These are phyloP conservation scores for Candolleomyces eurysporus DNA, from an alignment of 768 basidiomycete genomes.

Conservation along the genomic window DNA sequence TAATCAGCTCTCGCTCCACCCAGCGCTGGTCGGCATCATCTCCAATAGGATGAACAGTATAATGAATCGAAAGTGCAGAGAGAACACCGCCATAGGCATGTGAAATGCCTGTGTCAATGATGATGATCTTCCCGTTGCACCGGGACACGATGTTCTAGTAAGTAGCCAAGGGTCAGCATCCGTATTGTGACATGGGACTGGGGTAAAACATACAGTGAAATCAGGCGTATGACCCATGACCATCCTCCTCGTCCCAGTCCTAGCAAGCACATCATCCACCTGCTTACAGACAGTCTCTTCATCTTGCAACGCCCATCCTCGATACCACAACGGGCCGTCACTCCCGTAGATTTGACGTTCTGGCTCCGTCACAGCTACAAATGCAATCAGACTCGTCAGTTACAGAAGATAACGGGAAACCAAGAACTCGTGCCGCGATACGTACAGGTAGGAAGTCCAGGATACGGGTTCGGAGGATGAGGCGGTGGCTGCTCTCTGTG, in stretches of 20 bases:
- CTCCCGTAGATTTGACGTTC: slow-evolving; percentile 71
- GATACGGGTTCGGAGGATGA: slow-evolving; percentile 77
- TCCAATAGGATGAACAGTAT: slow-evolving; percentile 70
- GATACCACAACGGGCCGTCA: slow-evolving; percentile 91
- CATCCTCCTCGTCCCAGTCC: slow-evolving; percentile 82
- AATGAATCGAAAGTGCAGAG: slow-evolving; percentile 85
- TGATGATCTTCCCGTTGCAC: slow-evolving; percentile 89
- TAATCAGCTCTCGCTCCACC: slow-evolving; percentile 64
- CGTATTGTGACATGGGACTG: not conserved
- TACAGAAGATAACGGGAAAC: no score
- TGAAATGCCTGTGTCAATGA: slow-evolving; percentile 98
- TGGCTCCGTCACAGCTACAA: slow-evolving; percentile 46
- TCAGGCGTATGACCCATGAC: slow-evolving; percentile 98
- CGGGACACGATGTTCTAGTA: slow-evolving; percentile 72
- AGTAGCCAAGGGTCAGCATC: not conserved
- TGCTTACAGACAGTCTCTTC: slow-evolving; percentile 69
- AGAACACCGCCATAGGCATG: slow-evolving; percentile 93
- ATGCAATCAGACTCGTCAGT: no score
- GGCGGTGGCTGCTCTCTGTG: slow-evolving; percentile 66
- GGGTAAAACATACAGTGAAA: slow-evolving; percentile 52
- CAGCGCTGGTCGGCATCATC: slow-evolving; percentile 40
- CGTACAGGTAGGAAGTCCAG: slow-evolving; percentile 55
- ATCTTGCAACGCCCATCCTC: slow-evolving; percentile 82
- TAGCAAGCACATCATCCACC: slow-evolving; percentile 67
- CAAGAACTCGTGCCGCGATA: no score